phyloP scores from a whole-genome alignment of 192 early-diverging fungal species.

The Coemansia sp. region DNA sequence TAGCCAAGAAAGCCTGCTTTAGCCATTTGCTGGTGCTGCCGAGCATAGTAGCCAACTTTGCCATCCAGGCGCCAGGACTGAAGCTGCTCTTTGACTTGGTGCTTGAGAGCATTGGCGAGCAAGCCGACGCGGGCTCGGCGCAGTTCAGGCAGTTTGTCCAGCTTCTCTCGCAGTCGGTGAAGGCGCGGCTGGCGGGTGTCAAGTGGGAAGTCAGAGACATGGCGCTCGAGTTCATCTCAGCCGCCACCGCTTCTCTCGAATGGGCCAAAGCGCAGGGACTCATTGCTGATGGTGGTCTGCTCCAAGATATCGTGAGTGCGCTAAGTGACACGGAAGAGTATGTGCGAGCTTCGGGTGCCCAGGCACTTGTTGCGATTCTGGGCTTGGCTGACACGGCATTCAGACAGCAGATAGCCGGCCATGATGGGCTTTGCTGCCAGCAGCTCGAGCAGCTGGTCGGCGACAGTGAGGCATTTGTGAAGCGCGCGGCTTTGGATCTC shows the following conservation, averaged over 20 bases:
- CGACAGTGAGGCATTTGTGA: conserved; percentile 54
- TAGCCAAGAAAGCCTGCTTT: conserved; percentile 4
- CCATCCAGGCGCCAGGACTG: conserved; percentile 35
- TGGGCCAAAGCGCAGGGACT: background rate
- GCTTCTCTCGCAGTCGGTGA: conserved; percentile 5
- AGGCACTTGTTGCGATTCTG: conserved; percentile 17
- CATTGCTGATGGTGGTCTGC: background rate
- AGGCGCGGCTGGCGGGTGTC: conserved; percentile 30
- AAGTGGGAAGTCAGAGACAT: conserved; percentile 53
- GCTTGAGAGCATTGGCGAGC: conserved; percentile 11
- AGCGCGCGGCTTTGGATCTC: conserved; percentile 37
- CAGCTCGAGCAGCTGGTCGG: conserved; percentile 9
- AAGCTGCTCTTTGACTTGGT: conserved; percentile 30
- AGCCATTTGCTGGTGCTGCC: conserved; percentile 16
- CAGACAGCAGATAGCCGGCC: background rate
- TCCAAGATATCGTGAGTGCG: conserved; percentile 15
- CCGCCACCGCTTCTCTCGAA: background rate
- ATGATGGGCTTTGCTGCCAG: background rate
- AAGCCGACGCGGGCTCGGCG: background rate
- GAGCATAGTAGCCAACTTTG: conserved; percentile 20
- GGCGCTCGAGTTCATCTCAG: conserved; percentile 34
- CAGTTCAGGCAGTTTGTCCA: background rate
- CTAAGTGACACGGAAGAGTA: conserved; percentile 45
- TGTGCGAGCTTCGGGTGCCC: conserved; percentile 43
- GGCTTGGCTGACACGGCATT: background rate